Conservation (phyloP, 2,329 filamentous ascomycete genomes). For the Biscogniauxia mediterranea region DNA sequence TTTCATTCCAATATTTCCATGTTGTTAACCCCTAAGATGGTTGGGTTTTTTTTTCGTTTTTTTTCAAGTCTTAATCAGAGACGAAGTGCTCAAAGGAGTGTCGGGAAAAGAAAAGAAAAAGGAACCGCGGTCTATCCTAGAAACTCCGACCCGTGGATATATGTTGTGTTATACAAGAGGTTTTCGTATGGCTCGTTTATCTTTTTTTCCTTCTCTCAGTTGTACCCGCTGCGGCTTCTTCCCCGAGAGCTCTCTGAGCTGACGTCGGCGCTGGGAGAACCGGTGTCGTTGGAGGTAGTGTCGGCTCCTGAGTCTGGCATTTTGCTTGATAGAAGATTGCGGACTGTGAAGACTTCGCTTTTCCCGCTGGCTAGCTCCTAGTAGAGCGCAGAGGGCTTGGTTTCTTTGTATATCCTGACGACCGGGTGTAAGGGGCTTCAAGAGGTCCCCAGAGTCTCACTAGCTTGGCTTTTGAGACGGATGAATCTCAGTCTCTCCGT, state of each 20-base stretch:
- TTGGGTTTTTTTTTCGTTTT: neutral
- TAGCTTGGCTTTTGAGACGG: neutral
- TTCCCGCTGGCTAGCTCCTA: neutral
- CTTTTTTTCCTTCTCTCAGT: constrained; percentile 12
- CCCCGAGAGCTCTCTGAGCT: constrained; percentile 22
- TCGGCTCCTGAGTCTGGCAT: constrained; percentile 32
- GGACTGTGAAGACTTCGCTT: neutral
- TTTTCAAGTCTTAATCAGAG: neutral
- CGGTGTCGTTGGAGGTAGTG: constrained; percentile 12
- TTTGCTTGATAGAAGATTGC: constrained; percentile 7
- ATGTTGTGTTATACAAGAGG: neutral
- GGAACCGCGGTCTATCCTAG: constrained; percentile 1
- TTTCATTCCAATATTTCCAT: neutral
- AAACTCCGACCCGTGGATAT: neutral
- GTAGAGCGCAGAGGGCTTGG: neutral
- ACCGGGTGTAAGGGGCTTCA: too few species aligned
- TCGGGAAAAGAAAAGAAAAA: neutral
- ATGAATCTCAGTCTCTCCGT: neutral
- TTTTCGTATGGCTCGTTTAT: neutral
- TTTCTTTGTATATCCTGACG: neutral
- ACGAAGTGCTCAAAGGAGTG: constrained; percentile 7
- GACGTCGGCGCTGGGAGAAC: constrained; percentile 18
- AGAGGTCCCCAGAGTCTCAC: neutral
- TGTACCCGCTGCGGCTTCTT: constrained; percentile 32
- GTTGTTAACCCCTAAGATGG: neutral